Conservation (phyloP, 352 stramenopile species). For the Phytophthora pisi region DNA sequence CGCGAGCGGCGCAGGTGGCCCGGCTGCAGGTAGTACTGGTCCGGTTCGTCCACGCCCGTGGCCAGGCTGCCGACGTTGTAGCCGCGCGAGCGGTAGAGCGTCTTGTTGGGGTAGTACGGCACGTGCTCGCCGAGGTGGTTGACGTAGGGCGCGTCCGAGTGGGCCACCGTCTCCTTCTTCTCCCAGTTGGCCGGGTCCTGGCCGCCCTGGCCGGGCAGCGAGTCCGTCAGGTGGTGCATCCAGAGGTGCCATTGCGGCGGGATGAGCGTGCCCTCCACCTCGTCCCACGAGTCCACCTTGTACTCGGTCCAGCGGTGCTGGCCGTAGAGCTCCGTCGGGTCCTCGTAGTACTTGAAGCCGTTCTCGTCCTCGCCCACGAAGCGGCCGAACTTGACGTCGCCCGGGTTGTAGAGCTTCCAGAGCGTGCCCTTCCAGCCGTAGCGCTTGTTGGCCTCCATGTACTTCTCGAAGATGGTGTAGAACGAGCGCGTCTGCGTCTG, state of each 20-base stretch:
- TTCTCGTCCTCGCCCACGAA: constrained; percentile 83
- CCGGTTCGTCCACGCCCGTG: constrained; percentile 60
- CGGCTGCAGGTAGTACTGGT: constrained; percentile 87
- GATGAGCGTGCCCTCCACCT: constrained; percentile 82
- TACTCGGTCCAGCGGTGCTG: constrained; percentile 89
- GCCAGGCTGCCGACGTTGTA: constrained; percentile 83
- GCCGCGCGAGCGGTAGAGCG: constrained; percentile 75
- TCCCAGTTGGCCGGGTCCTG: constrained; percentile 79
- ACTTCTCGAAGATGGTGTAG: constrained; percentile 85
- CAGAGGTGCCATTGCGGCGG: constrained; percentile 86
- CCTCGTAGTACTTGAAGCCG: constrained; percentile 89
- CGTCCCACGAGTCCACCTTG: constrained; percentile 77
- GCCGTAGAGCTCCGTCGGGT: constrained; percentile 73
- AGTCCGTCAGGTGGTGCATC: constrained; percentile 86
- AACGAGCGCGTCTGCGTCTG: constrained; percentile 70
- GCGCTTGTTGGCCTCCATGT: constrained; percentile 79
- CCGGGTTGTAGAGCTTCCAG: constrained; percentile 90
- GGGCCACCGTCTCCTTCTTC: constrained; percentile 57
- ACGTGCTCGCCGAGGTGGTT: constrained; percentile 72
- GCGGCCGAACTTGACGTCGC: constrained; percentile 89
- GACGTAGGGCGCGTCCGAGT: constrained; percentile 69
- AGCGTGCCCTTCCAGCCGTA: constrained; percentile 82
- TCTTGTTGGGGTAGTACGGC: constrained; percentile 80
- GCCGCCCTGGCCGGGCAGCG: constrained; percentile 53
- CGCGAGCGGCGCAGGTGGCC: constrained; percentile 72